These are phyloP conservation scores for Boletus subparvulus DNA, from an alignment of 768 basidiomycete species.

Conservation along the genomic window DNA sequence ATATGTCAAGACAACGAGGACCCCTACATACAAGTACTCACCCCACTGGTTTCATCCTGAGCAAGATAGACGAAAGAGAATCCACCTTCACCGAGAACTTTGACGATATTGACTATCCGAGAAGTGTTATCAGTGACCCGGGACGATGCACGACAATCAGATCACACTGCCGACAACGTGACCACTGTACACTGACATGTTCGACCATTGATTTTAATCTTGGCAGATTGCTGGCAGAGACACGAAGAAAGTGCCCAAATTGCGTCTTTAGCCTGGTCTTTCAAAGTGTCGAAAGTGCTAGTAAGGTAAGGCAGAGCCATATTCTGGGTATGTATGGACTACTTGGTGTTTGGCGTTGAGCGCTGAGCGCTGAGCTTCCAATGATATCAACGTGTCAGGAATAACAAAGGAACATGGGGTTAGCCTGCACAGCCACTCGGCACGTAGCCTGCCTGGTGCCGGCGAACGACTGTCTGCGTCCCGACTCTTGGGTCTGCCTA, in stretches of 20 bases:
- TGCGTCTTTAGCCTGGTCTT: constrained; percentile 79
- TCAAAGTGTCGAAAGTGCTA: constrained; percentile 53
- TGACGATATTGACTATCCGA: constrained; percentile 75
- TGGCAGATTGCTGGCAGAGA: constrained; percentile 77
- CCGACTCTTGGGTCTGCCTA: too few relatives aligned
- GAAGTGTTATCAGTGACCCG: constrained; percentile 1
- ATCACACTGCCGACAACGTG: not conserved
- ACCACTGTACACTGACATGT: constrained; percentile 64
- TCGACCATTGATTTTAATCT: constrained; percentile 93
- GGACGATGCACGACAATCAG: constrained; percentile 1
- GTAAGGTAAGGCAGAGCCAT: constrained; percentile 36
- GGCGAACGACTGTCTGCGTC: too few relatives aligned
- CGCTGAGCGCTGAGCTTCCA: not conserved
- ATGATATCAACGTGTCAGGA: not conserved
- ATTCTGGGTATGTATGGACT: not conserved
- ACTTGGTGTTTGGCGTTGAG: not conserved
- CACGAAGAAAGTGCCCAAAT: constrained; percentile 81
- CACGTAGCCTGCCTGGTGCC: too few relatives aligned
- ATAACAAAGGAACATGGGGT: not conserved
- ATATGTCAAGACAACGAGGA: not conserved
- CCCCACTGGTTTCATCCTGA: constrained; percentile 83
- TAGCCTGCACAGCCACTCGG: constrained; percentile 11
- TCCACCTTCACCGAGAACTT: constrained; percentile 93
- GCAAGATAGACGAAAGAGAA: constrained; percentile 91
- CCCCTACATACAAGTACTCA: constrained; percentile 36